Base-by-base conservation (phyloP, 768 basidiomycete species). In the Tylopilus subfusipes region DNA sequence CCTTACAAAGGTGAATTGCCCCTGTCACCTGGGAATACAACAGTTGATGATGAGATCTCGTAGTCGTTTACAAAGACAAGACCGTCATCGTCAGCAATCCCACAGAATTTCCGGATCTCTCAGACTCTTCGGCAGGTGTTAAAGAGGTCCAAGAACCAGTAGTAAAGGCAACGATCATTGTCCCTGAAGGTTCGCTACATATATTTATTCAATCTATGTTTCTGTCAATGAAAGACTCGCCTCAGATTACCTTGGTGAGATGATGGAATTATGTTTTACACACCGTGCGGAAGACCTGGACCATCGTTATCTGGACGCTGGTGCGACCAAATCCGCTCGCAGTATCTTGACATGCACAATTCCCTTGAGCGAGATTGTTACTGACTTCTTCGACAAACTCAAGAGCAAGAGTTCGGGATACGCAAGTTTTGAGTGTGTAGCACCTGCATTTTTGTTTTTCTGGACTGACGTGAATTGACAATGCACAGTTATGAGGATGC, bases 341-440 rank as follows among this genome's bases (percentile, higher is more conserved):
- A 81, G 90, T 36, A 88, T 96, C 50, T 72, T 98, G 58, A 88
- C 83, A 13, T 95, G 91, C 63, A 80, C 76, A 2, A 67, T 98
- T n/a, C 96, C 96, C 21, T 73, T 98, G 58, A 87, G 86, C 64
- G 93, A 96, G 71, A 90, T 98, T 52, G 93, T 98, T 3, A 92
- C 90, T 2, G 85, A 93, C 71, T 98, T 99, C 69, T 98, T 97
- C 68, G 90, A 95, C 68, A 84, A 90, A 65, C 79, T 99, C 51
- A 99, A 99, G 73, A 88, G 92, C 64, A 82, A 93, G 49, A 91
- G 89, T 65, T 93, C 88, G 12, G 94, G 92, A 10, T 94, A 89
- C 67, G 91, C 91, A 18, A 92, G 89, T 66, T 95, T 95, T 68
- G 93, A 94, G 90, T 93, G 57, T 62, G 86, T 78, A 25, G 22